Base-by-base conservation (phyloP, 208 protist genomes). In the Wallacemonas collosoma region DNA sequence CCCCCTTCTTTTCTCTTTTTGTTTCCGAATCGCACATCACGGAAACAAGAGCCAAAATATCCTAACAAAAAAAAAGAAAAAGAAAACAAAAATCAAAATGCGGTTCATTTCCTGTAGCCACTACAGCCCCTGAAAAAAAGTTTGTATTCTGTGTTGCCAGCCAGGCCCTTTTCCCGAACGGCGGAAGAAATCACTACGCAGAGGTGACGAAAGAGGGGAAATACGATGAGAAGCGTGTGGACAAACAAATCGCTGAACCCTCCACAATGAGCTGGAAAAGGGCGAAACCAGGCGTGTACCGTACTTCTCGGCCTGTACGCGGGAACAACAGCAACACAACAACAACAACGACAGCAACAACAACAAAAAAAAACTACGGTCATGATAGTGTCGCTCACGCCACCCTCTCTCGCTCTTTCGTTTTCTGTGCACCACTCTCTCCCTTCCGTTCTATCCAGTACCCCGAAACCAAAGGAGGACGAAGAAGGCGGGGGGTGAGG, bases 1-100 rank as follows among this genome's bases (percentile, higher is more conserved):
- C 45, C 45, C 45, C 45, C 45, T 50, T 50, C 45, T 12, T 6
- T 50, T 26, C 26, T 26, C 26, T 26, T 63, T 45, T 43, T 56
- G 11, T n/a, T 67, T 67, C 26, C 26, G 26, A 26, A 26, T 26
- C 26, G 26, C 26, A 26, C 26, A 26, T 26, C 26, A 50, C 45
- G 45, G 8, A 12, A 50, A 50, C 6, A 50, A 50, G 45, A 50
- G 12, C 45, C 6, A 50, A 50, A 50, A 50, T 50, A 50, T 50
- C 26, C 26, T 26, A 26, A 26, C 9, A 73, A 48, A 73, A 73
- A 73, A 61, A 14, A 44, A 41, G 2, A 56, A 66, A 35, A 58
- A 55, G 39, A 60, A 50, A 26, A 26, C 26, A 0, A 26, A 26
- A 26, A 26, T 26, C 26, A 26, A 26, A 26, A 26, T 26, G 26